These are phyloP conservation scores for Coffea canephora DNA, from an alignment of 257 asterid species.

Conservation along the genomic window DNA sequence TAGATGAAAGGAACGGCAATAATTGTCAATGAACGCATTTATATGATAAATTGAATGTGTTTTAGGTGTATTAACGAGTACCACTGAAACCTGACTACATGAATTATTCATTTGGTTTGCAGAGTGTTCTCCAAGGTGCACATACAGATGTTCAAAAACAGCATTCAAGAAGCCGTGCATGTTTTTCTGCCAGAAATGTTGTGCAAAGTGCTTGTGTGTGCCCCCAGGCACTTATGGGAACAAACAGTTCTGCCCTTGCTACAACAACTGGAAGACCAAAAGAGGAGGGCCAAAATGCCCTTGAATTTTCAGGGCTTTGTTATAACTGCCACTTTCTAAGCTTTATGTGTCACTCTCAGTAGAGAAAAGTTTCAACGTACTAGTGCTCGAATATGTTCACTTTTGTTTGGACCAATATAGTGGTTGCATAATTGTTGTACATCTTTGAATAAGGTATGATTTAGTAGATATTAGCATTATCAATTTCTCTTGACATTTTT, in stretches of 20 bases:
- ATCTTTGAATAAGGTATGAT: no score
- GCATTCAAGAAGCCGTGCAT: conserved; percentile 37
- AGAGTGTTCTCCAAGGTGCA: conserved; percentile 57
- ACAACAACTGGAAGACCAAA: conserved; percentile 86
- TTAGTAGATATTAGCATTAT: no score
- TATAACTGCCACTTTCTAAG: neutral
- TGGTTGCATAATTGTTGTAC: neutral
- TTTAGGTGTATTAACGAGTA: no score
- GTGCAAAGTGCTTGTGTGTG: conserved; percentile 64
- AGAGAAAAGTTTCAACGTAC: neutral
- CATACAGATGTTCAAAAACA: conserved; percentile 65
- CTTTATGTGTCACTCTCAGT: neutral
- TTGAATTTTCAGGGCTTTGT: conserved; percentile 14
- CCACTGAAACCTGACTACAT: no score
- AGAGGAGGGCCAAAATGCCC: conserved; percentile 93
- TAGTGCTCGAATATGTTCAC: neutral
- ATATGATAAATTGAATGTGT: no score
- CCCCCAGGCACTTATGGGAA: conserved; percentile 88
- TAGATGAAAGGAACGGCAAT: no score
- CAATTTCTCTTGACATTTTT: no score
- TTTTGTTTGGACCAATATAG: neutral
- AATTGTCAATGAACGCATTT: no score
- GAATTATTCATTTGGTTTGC: neutral
- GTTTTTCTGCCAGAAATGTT: conserved; percentile 63
- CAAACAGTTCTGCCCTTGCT: conserved; percentile 77